Conservation (phyloP, 371 early-diverging fungal genomes). For the Umbelopsis sp. region DNA sequence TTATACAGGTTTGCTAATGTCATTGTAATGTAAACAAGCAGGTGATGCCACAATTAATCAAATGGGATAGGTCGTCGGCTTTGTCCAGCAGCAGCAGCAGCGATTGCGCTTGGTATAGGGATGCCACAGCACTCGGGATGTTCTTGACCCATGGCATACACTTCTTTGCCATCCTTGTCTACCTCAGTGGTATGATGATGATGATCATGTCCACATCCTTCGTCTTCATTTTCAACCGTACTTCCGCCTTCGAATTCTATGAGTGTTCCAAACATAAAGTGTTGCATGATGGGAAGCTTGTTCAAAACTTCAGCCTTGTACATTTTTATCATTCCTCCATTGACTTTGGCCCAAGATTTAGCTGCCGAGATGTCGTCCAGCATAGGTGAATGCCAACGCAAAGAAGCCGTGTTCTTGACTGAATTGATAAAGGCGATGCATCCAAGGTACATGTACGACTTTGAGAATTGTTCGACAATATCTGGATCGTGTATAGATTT, state of each 20-base stretch:
- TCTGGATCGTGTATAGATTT: conserved; percentile 88
- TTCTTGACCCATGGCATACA: conserved; percentile 93
- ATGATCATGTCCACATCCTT: conserved; percentile 52
- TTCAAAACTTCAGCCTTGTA: conserved; percentile 95
- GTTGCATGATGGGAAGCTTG: conserved; percentile 98
- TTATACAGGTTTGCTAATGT: not conserved
- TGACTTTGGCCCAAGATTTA: conserved; percentile 92
- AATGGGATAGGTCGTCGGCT: conserved; percentile 53
- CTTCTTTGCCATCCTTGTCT: conserved; percentile 55
- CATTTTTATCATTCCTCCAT: conserved; percentile 97
- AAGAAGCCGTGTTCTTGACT: conserved; percentile 64
- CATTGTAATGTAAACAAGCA: not conserved
- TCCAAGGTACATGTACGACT: conserved; percentile 92
- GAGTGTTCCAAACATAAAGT: conserved; percentile 92
- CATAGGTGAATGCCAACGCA: conserved; percentile 94
- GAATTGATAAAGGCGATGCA: conserved; percentile 89
- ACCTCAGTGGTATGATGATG: not conserved
- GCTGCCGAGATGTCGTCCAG: conserved; percentile 95
- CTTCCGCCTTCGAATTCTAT: conserved; percentile 62
- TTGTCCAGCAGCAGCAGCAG: conserved; percentile 64
- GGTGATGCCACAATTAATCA: conserved; percentile 36
- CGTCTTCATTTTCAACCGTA: conserved; percentile 47
- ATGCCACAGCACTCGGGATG: conserved; percentile 95
- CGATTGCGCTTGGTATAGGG: conserved; percentile 92
- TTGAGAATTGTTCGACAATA: conserved; percentile 79